Conservation (phyloP, 768 basidiomycete genomes). For the Tricholoma flavovirens region DNA sequence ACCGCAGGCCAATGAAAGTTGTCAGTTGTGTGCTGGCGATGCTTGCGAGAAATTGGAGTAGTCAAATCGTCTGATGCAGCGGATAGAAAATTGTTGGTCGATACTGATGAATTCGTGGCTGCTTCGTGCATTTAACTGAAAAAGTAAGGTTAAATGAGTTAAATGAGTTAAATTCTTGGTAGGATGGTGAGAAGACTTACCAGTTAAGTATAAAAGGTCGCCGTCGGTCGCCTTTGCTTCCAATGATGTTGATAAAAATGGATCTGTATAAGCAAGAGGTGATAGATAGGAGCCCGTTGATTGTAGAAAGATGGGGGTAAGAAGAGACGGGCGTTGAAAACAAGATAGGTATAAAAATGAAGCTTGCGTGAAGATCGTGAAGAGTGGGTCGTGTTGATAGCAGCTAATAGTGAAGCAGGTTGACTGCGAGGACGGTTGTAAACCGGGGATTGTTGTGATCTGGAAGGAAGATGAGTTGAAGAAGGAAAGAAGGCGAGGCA, state of each 20-base stretch:
- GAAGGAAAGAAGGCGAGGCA: slow-evolving; percentile 49
- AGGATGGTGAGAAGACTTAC: slow-evolving; percentile 23
- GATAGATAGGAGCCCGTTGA: slow-evolving; percentile 23
- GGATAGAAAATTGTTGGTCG: slow-evolving; percentile 39
- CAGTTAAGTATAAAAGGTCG: slow-evolving; percentile 36
- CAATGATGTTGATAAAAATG: slow-evolving; percentile 20
- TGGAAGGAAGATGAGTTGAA: slow-evolving; percentile 35
- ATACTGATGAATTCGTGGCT: slow-evolving; percentile 45
- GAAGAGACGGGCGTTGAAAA: slow-evolving; percentile 10
- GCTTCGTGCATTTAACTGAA: slow-evolving; percentile 65
- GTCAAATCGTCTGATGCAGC: slow-evolving; percentile 27
- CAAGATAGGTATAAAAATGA: slow-evolving; percentile 54
- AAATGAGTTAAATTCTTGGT: slow-evolving; percentile 18
- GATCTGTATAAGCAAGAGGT: slow-evolving; percentile 13
- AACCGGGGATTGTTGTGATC: slow-evolving; percentile 22
- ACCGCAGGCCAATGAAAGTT: slow-evolving; percentile 45
- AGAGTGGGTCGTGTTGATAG: slow-evolving; percentile 30
- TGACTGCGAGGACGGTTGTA: slow-evolving; percentile 12
- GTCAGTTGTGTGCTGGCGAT: slow-evolving; percentile 29
- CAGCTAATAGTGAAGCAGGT: slow-evolving; percentile 12
- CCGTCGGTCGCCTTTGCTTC: slow-evolving; percentile 17
- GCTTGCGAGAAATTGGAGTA: slow-evolving; percentile 29
- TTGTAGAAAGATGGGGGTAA: slow-evolving; percentile 21
- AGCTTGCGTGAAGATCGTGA: slow-evolving; percentile 54
- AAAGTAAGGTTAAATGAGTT: slow-evolving; percentile 24